Evolutionary conservation across 805 yeast species (phyloP).

Genomic region (Danielia reshetovae): DNA sequence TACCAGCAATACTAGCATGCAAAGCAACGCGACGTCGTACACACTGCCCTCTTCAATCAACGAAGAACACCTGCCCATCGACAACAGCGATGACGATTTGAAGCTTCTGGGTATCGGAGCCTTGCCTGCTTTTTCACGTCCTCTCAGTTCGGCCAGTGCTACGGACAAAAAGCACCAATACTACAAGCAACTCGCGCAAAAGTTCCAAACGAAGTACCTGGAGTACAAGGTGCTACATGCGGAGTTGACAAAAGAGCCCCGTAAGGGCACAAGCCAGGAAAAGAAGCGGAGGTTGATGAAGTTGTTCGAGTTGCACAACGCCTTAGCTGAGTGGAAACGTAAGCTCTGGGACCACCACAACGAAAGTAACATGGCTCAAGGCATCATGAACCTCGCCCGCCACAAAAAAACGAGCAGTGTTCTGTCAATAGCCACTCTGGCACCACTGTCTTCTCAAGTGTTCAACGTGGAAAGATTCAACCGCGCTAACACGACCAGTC

Average conservation of each 20-base stretch:
- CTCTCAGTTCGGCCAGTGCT: constrained; percentile 9
- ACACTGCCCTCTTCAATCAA: constrained; percentile 38
- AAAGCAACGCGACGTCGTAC: constrained; percentile 14
- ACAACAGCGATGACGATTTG: constrained; percentile 14
- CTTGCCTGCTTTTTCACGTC: constrained; percentile 6
- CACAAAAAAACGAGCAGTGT: constrained; percentile 27
- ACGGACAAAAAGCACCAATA: constrained; percentile 17
- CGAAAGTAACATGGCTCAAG: constrained; percentile 27
- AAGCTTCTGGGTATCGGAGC: constrained; percentile 3
- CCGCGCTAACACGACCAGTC: constrained; percentile 3
- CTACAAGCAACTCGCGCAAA: constrained; percentile 15
- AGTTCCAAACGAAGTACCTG: constrained; percentile 12
- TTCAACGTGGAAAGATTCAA: constrained; percentile 2
- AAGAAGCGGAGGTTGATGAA: constrained; percentile 25
- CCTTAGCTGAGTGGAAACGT: constrained; percentile 52
- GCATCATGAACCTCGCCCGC: constrained; percentile 35
- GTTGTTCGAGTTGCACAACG: constrained; percentile 48
- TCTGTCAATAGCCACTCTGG: constrained; percentile 7
- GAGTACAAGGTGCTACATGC: constrained; percentile 15
- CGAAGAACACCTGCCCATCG: constrained; percentile 19
- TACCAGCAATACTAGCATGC: constrained; percentile 13
- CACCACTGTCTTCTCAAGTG: constrained; percentile 3
- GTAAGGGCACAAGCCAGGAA: constrained; percentile 10
- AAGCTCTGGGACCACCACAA: constrained; percentile 47
- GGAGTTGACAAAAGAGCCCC: constrained; percentile 9